Conservation (phyloP, 129 eudicot genomes). For the Cynara cardunculus region DNA sequence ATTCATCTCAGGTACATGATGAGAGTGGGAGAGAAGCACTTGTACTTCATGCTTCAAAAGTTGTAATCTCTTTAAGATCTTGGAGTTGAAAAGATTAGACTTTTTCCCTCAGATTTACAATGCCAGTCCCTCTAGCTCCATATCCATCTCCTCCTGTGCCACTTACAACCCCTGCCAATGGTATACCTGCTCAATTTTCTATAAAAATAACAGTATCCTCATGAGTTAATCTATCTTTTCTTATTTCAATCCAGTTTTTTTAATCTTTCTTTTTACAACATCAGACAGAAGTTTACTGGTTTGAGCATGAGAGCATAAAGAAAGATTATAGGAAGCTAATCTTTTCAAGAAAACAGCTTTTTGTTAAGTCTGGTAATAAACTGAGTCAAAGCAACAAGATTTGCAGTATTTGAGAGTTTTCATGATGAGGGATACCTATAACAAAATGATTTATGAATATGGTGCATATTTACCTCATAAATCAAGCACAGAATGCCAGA, state of each 20-base stretch:
- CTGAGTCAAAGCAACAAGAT: slow-evolving; percentile 10
- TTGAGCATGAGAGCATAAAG: neutral
- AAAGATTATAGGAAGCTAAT: neutral
- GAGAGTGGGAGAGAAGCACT: slow-evolving; percentile 18
- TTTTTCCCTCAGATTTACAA: slow-evolving; percentile 29
- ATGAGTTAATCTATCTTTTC: neutral
- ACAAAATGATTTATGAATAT: neutral
- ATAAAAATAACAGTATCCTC: neutral
- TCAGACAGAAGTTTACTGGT: neutral
- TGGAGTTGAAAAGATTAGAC: slow-evolving; percentile 17
- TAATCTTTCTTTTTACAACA: neutral
- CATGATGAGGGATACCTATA: neutral
- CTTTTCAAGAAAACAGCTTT: slow-evolving; percentile 1
- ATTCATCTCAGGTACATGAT: slow-evolving; percentile 32
- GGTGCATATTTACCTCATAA: slow-evolving; percentile 2
- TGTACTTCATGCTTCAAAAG: slow-evolving; percentile 24
- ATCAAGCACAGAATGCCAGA: slow-evolving; percentile 6
- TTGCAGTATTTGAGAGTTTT: neutral
- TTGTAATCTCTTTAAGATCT: slow-evolving; percentile 36
- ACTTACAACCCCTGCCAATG: slow-evolving; percentile 62
- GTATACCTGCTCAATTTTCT: slow-evolving; percentile 25
- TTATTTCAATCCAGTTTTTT: neutral
- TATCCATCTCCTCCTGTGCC: slow-evolving; percentile 69
- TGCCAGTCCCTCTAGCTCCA: slow-evolving; percentile 94
- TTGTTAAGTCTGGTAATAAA: neutral